Conservation (phyloP, 768 basidiomycete species). For the Tubosaeta sp. region DNA sequence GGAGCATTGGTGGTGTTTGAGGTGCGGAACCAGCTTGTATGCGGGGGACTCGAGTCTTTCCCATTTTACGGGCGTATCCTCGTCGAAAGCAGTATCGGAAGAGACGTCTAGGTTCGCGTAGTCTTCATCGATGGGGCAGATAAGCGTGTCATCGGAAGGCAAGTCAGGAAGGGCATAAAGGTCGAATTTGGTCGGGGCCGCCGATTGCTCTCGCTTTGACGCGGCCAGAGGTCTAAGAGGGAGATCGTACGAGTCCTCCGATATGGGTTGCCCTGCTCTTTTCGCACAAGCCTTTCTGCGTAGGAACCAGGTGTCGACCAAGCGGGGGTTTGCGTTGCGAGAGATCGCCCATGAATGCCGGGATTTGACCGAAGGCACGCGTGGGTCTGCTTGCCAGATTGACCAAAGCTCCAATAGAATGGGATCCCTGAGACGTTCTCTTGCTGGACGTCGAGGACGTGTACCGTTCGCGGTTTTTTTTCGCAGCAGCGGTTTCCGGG, state of each 20-base stretch:
- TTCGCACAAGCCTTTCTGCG: conserved; percentile 24
- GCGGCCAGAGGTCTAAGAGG: conserved; percentile 2
- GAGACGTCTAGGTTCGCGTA: conserved; percentile 12
- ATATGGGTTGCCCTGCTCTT: conserved; percentile 17
- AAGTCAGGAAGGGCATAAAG: not conserved
- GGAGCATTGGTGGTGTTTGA: not conserved
- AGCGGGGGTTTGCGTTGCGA: conserved; percentile 14
- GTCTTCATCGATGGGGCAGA: conserved; percentile 6
- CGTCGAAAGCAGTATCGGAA: conserved; percentile 21
- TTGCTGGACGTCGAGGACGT: not conserved
- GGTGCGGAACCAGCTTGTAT: conserved; percentile 11
- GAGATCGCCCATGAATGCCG: conserved; percentile 25
- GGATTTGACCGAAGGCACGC: conserved; percentile 27
- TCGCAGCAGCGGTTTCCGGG: not conserved
- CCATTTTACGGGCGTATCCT: not conserved
- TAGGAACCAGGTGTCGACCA: conserved; percentile 26
- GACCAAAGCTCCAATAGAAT: conserved; percentile 26
- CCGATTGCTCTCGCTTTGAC: conserved; percentile 12
- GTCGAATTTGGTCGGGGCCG: conserved; percentile 2
- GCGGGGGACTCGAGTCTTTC: conserved; percentile 4
- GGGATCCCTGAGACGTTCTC: conserved; percentile 10
- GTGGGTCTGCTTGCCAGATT: conserved; percentile 27
- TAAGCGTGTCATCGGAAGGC: conserved; percentile 24
- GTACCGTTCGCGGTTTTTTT: not conserved
- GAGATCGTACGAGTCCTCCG: conserved; percentile 21